Evolutionary conservation across 768 basidiomycete genomes (phyloP), one percentile per base, ranked within the genome.

Genomic region (Macrolepiota dolichaula): DNA sequence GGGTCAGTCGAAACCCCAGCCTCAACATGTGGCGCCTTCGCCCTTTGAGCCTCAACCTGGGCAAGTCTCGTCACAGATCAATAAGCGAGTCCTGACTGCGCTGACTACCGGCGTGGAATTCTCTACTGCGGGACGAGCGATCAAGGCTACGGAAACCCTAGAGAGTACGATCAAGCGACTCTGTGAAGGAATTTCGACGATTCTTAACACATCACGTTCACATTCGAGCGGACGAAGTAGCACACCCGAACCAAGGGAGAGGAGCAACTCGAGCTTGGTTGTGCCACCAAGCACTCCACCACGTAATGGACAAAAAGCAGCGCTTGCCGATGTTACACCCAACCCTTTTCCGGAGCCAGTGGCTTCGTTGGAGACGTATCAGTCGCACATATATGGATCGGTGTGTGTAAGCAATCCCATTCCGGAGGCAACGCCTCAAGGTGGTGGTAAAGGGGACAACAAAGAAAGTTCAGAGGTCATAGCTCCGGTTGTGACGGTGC

Each of bases 31-130:
- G 29, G 67, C 75, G 32, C 65, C 64, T 57, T 78, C 77, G 29
- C 77, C 81, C 53, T 75, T 83, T 22, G 81, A 76, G 0, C 82
- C 82, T 38, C 79, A 80, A 69, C 72, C 80, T 1, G 88, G 87
- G 0, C 82, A 88, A 69, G 85, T 95, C 37, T 77, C 88, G 4
- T 74, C 77, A 25, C 82, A 85, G 65, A 78, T 94, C 64, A 80
- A 87, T 66, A 85, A 86, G 68, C 87, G 94, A 19, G 76, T 97
- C 22, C 70, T 90, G 66, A 77, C 81, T 24, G 83, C 85, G 53
- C 76, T 96, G 65, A 78, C 86, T 71, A 90, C 81, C 22, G 85
- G 87, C 40, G 83, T 89, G 64, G 92, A 95, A 71, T 96, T 95
- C 72, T 86, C 87, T 38, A 86, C 82, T 9, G 69, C 73, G 11